Evolutionary conservation across 2,329 filamentous ascomycete species (phyloP).

Genomic region (Pyrenophora seminiperda): DNA sequence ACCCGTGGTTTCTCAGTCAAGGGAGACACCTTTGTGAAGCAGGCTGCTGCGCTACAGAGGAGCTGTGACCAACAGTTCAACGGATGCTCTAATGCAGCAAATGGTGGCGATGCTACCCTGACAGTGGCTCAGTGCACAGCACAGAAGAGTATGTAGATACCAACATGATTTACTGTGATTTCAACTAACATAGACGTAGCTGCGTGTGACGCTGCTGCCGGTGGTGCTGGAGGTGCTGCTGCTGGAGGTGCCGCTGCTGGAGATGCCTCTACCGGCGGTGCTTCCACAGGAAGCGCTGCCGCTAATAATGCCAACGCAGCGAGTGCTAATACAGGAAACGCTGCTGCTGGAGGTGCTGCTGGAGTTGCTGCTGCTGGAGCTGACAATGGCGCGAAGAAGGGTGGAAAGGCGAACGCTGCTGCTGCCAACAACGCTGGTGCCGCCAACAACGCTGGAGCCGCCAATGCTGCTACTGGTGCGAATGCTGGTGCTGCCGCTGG

Average conservation of each 20-base stretch:
- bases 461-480: no score
- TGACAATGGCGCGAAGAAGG: no score
- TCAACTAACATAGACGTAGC: no score
- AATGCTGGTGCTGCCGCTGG: no score
- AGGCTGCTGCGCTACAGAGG: conserved; percentile 62
- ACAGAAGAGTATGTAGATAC: conserved; percentile 28
- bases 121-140: conserved; percentile 23
- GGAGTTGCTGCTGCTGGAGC: no score
- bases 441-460: neutral
- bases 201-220: no score
- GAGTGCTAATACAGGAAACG: no score
- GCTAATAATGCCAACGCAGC: neutral
- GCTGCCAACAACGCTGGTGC: neutral
- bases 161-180: neutral
- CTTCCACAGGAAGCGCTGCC: conserved; percentile 2
- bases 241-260: neutral
- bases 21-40: conserved; percentile 57
- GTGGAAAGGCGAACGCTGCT: neutral
- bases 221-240: no score
- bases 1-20: conserved; percentile 48
- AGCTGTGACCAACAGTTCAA: conserved; percentile 69
- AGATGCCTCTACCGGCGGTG: neutral
- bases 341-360: no score
- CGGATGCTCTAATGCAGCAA: conserved; percentile 63
- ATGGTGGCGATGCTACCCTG: conserved; percentile 42